Evolutionary conservation across 202 grass and related monocot species (phyloP).

Genomic region (Panicum virgatum): DNA sequence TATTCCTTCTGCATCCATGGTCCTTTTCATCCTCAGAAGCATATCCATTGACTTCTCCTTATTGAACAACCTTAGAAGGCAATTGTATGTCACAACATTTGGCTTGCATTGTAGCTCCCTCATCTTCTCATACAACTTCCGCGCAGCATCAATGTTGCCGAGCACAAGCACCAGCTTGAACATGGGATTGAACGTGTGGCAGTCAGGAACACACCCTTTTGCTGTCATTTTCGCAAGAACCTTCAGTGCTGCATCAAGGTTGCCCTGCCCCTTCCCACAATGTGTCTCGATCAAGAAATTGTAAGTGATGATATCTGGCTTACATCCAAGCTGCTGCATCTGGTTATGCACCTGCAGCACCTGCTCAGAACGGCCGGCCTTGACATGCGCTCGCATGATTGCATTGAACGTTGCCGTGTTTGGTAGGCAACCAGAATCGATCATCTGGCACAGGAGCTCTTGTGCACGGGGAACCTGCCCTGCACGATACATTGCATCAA

Average conservation of each 20-base stretch:
- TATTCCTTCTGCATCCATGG: constrained; percentile 72
- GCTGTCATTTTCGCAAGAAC: constrained; percentile 78
- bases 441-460: constrained; percentile 88
- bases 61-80: constrained; percentile 76
- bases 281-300: constrained; percentile 87
- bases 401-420: constrained; percentile 82
- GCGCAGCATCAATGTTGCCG: constrained; percentile 59
- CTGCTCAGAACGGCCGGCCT: constrained; percentile 69
- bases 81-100: constrained; percentile 80
- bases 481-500: constrained; percentile 86
- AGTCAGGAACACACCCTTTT: constrained; percentile 68
- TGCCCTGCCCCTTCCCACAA: constrained; percentile 75
- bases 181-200: constrained; percentile 85
- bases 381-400: constrained; percentile 77
- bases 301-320: constrained; percentile 88
- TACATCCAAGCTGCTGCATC: constrained; percentile 78
- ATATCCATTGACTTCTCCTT: constrained; percentile 89
- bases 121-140: constrained; percentile 73
- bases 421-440: constrained; percentile 65
- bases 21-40: constrained; percentile 81
- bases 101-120: constrained; percentile 67
- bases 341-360: constrained; percentile 93
- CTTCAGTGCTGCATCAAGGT: constrained; percentile 83
- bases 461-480: constrained; percentile 83
- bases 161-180: constrained; percentile 59